Percentiles rank a stretch among this genome's conserved stretches.
phyloP scores from a whole-genome alignment of 176 grass and related monocot genomes.

The Aegilops bicornis region DNA sequence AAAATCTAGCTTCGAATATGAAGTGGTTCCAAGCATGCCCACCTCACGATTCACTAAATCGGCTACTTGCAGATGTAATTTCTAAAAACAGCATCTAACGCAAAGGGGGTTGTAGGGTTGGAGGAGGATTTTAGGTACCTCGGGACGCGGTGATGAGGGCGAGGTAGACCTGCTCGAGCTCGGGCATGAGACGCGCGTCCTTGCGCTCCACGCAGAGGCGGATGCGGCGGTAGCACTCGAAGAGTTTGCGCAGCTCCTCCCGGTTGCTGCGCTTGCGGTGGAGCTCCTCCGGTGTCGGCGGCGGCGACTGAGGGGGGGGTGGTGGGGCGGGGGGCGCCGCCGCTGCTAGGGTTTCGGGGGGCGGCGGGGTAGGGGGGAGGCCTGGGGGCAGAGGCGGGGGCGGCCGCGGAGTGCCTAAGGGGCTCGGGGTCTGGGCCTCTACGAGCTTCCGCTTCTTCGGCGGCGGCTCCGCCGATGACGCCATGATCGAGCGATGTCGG shows the following conservation, averaged over 20 bases:
- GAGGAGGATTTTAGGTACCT: conserved; percentile 41
- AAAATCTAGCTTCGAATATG: conserved; percentile 1
- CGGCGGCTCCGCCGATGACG: conserved; percentile 63
- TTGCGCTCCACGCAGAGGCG: conserved; percentile 54
- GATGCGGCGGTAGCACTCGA: conserved; percentile 66
- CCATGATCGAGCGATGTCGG: conserved; percentile 41
- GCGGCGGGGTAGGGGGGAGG: background rate
- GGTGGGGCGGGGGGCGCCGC: conserved; percentile 22
- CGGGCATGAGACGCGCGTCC: conserved; percentile 59
- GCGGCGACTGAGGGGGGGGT: conserved; percentile 27
- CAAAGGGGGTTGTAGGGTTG: background rate
- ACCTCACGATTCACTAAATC: background rate
- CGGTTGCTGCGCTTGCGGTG: conserved; percentile 59
- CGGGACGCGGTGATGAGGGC: conserved; percentile 76
- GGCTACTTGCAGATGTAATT: background rate
- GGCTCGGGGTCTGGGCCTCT: conserved; percentile 25
- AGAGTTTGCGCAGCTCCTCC: conserved; percentile 62
- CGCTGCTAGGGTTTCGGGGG: conserved; percentile 36
- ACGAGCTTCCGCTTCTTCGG: conserved; percentile 85
- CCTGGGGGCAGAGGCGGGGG: conserved; percentile 37
- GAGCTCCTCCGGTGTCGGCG: conserved; percentile 50
- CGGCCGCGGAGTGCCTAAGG: conserved; percentile 23
- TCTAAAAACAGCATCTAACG: background rate
- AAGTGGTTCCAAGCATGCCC: conserved; percentile 4
- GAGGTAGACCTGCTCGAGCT: conserved; percentile 86